Evolutionary conservation across 495 filamentous ascomycete genomes (phyloP), one percentile per base, ranked within the genome.

Genomic region (Coniosporium apollinis): DNA sequence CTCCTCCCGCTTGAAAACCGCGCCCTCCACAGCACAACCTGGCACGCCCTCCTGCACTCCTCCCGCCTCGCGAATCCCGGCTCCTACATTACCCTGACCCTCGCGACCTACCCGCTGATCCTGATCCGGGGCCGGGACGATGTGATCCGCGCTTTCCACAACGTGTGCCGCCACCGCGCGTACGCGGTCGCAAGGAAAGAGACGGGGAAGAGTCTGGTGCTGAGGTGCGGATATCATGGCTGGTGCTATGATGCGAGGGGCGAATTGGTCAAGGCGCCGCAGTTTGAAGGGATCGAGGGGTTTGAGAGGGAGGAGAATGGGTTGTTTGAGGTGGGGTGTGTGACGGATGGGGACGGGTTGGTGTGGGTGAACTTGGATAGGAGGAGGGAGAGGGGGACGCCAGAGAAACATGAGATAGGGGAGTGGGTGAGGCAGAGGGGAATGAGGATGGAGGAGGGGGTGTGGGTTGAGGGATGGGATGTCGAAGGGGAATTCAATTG

Each of bases 211-310:
- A 38, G 37, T 19, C 33, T 47, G 3, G 44, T 50, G 4, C 44
- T 50, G 1, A 44, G 44, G 1, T 50, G 47, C 32, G 30, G 41
- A 8, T 50, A 50, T 28, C 47, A 50, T 40, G 47, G 47, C n/a
- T 50, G 47, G 47, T 42, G 39, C 17, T 50, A 50, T 25, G 37
- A 50, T 30, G 44, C 39, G 0, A 37, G 29, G 30, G 47, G 47
- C 0, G 37, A 30, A 5, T 38, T 50, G 7, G 31, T 45, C n/a
- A 47, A 47, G 25, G 47, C 47, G 1, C 47, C 47, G 4, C 43
- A 50, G 14, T 50, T 50, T 26, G 47, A 50, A 22, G 38, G 32
- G 5, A 30, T 50, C 22, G 34, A 35, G 0, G 47, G 47, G 13
- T 50, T 50, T 26, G 30, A 47, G 21, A 50, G 44, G 31, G 14